These are phyloP conservation scores for Aegilops bicornis DNA, from an alignment of 176 grass and related monocot genomes.

Conservation along the genomic window DNA sequence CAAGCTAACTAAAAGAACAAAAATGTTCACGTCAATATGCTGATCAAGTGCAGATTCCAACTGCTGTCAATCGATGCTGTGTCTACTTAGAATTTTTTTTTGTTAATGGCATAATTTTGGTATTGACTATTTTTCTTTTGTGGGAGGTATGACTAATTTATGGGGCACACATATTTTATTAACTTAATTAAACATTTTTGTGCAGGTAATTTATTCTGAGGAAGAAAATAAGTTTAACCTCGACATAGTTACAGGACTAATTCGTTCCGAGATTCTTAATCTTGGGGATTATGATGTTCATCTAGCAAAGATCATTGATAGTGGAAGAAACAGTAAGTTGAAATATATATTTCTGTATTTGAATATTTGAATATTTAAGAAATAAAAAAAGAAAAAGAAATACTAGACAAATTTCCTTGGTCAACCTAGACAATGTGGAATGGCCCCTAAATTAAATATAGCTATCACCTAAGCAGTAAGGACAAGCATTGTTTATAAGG, in stretches of 20 bases:
- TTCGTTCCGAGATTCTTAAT: constrained; percentile 86
- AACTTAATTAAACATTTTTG: constrained; percentile 18
- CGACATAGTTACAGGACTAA: constrained; percentile 72
- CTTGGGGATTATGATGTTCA: constrained; percentile 85
- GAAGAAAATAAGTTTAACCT: constrained; percentile 90
- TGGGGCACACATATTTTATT: neutral
- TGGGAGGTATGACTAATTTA: no score
- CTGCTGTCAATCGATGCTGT: neutral
- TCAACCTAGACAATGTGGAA: neutral
- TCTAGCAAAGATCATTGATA: constrained; percentile 91
- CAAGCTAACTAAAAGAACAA: neutral
- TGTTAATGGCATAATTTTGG: neutral
- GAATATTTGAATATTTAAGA: neutral
- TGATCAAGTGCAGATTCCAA: neutral
- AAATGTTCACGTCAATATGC: neutral
- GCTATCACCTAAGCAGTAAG: no score
- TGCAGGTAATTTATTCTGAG: constrained; percentile 88
- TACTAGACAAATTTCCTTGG: neutral
- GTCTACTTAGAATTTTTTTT: neutral
- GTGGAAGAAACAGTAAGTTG: constrained; percentile 89
- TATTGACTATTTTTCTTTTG: neutral
- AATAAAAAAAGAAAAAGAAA: neutral
- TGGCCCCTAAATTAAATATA: neutral
- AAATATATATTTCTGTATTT: constrained; percentile 3
- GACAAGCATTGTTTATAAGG: no score